Base-by-base conservation (phyloP, 441 rosid genomes). In the Euphorbia schlechtendalii region DNA sequence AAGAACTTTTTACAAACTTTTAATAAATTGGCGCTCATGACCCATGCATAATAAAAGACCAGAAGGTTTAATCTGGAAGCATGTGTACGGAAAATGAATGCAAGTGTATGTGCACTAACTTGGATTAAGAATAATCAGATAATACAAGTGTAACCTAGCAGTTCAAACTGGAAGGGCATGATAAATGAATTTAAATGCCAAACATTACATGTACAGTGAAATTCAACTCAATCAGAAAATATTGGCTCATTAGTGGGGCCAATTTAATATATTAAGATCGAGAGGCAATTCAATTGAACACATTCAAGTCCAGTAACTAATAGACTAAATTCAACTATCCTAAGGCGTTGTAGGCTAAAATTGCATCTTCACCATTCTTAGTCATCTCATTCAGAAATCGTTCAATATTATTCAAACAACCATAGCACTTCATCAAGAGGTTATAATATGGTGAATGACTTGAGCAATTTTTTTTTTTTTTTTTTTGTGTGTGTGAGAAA, bases 341-440 rank as follows among this genome's bases (percentile, higher is more conserved):
- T 51, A 51, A 17, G 17, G 30, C 25, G 22, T 49, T 20, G 30
- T 5, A 20, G 15, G 43, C 27, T 61, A 38, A 61, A 45, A 24
- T 63, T n/a, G 71, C 77, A 36, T 43, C 75, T 54, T 80, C 68
- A 41, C 66, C 53, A 27, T 65, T 70, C 15, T 65, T 69, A 0
- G 43, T 15, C 79, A 87, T 69, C 77, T 86, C 87, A 40, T 71
- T 71, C 30, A 76, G 27, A 66, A 89, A 78, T 63, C 80, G 78
- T 65, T 89, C 90, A 1, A 86, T 51, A 49, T 86, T 86, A 63
- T 82, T 81, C 53, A 79, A 72, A 25, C 62, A 48, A 0, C 77
- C 77, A 48, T 57, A 82, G 77, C 91, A 82, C 69, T 83, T 86
- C 87, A 92, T 82, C 96, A 82, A 84, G 6, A 81, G n/a, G 15